These are phyloP conservation scores for Globisporangium iwayamae DNA, from an alignment of 352 stramenopile species.

Conservation along the genomic window DNA sequence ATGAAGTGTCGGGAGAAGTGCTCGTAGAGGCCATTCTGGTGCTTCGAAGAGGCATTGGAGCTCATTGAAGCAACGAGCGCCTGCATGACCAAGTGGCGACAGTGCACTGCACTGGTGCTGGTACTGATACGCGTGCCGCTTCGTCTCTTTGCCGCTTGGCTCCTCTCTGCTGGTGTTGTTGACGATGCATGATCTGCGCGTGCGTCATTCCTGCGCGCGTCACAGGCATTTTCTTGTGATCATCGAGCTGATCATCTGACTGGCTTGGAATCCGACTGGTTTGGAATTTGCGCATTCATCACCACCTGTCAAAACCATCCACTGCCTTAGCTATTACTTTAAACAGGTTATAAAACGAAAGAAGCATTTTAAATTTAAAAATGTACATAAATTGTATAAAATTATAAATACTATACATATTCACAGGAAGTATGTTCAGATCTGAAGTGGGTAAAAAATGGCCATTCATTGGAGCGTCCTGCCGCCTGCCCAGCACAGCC, in stretches of 20 bases:
- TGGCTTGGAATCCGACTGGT: background rate
- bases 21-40: too few relatives aligned
- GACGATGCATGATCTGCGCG: background rate
- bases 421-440: slow-evolving; percentile 1
- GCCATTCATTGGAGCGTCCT: background rate
- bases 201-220: background rate
- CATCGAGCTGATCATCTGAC: background rate
- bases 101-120: background rate
- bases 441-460: slow-evolving; percentile 16
- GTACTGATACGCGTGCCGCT: background rate
- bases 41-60: too few relatives aligned
- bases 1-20: too few relatives aligned
- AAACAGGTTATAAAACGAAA: background rate
- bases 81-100: too few relatives aligned
- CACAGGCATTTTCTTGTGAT: slow-evolving; percentile 33
- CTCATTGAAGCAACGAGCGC: too few relatives aligned
- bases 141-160: slow-evolving; percentile 3
- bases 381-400: too few relatives aligned
- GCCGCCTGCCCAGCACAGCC: background rate
- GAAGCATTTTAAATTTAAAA: background rate
- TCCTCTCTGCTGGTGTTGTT: background rate
- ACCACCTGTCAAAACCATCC: background rate
- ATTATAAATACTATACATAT: background rate
- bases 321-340: background rate
- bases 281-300: slow-evolving; percentile 23